These are phyloP conservation scores for Cochlearia excelsa DNA, from an alignment of 345 rosid genomes.

Conservation along the genomic window DNA sequence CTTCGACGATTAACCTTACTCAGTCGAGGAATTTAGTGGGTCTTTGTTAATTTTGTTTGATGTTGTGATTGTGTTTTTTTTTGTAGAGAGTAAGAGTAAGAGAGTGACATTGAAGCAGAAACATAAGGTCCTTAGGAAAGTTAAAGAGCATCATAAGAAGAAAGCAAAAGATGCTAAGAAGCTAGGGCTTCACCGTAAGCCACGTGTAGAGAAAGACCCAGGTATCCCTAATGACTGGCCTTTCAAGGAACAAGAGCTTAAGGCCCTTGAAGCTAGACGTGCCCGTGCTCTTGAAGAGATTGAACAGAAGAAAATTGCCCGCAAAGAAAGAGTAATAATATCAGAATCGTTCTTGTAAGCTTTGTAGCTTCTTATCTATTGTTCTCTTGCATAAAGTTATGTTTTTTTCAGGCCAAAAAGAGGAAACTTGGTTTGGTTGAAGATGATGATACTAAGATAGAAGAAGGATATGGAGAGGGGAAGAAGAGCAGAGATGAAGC, in stretches of 20 bases:
- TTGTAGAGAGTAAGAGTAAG: slow-evolving; percentile 92
- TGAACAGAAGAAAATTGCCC: slow-evolving; percentile 83
- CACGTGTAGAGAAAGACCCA: slow-evolving; percentile 86
- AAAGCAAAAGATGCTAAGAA: slow-evolving; percentile 95
- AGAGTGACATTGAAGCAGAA: slow-evolving; percentile 78
- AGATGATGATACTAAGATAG: slow-evolving; percentile 42
- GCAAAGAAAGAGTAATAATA: slow-evolving; percentile 75
- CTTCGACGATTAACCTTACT: too few species aligned
- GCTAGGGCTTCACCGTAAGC: slow-evolving; percentile 50
- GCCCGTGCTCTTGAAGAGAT: slow-evolving; percentile 82
- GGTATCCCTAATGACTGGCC: slow-evolving; percentile 99
- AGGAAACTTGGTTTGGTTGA: slow-evolving; percentile 75
- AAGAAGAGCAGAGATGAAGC: slow-evolving; percentile 27
- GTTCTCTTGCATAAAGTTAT: background rate
- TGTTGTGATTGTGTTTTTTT: background rate
- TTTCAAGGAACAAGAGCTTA: slow-evolving; percentile 93
- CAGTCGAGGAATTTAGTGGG: too few species aligned
- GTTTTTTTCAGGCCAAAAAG: slow-evolving; percentile 51
- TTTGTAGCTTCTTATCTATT: too few species aligned
- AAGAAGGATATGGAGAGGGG: slow-evolving; percentile 21
- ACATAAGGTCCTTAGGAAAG: slow-evolving; percentile 80
- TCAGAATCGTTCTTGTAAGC: background rate
- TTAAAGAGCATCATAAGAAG: slow-evolving; percentile 92
- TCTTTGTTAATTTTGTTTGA: background rate
- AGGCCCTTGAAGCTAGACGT: slow-evolving; percentile 86